Evolutionary conservation across 129 eudicot species (phyloP).

Genomic region (Calendula officinalis): DNA sequence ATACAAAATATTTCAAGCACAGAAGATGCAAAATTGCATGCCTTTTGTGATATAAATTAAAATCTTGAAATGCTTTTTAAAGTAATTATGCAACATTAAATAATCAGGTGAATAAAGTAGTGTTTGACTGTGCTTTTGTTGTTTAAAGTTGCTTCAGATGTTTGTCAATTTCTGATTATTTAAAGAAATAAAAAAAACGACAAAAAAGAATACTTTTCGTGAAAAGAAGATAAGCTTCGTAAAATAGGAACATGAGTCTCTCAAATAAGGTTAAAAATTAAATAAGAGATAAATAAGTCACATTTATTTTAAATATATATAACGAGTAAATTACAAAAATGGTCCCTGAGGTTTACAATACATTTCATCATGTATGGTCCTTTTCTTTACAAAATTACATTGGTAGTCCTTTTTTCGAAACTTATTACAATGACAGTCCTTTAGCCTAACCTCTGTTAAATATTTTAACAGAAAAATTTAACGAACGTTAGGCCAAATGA

Average conservation of each 20-base stretch:
- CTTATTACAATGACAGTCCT: no score
- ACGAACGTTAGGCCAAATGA: no score
- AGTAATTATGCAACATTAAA: not conserved
- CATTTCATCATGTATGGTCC: no score
- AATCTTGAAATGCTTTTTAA: not conserved
- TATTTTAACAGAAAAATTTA: no score
- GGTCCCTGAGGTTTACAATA: no score
- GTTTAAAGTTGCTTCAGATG: not conserved
- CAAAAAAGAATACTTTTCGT: not conserved
- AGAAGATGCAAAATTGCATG: not conserved
- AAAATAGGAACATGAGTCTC: not conserved
- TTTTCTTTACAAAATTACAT: no score
- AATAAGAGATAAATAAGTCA: no score
- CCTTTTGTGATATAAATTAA: not conserved
- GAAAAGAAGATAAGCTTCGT: not conserved
- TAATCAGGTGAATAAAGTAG: not conserved
- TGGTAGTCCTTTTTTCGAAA: no score
- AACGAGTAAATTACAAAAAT: no score
- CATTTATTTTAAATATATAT: no score
- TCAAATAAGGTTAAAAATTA: not conserved
- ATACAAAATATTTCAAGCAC: not conserved
- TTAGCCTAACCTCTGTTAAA: no score
- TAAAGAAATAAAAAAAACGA: not conserved
- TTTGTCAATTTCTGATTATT: not conserved
- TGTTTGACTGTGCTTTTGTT: not conserved